Evolutionary conservation across 768 basidiomycete species (phyloP), one percentile per base, ranked within the genome.

Genomic region (Cystoderma amianthinum): DNA sequence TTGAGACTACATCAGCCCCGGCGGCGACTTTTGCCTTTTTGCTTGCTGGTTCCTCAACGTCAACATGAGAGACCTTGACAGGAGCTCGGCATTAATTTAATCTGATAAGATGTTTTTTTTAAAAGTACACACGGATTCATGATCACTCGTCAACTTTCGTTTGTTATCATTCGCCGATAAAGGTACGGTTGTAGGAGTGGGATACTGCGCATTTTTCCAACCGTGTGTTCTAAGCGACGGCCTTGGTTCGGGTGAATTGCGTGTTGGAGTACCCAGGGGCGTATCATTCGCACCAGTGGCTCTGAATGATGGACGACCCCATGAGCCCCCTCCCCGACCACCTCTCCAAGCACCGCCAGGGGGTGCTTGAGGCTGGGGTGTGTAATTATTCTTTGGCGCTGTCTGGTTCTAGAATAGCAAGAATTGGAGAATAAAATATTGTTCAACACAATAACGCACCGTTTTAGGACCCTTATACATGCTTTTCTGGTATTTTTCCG

Each of bases 401-500:
- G 44, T 32, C 22, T 35, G 32, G 18, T 30, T n/a, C 22, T 21
- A 32, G n/a, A n/a, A n/a, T n/a, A n/a, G n/a, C n/a, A n/a, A n/a
- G n/a, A 37, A 36, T 43, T 35, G 36, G 36, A 13, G 24, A 28
- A 3, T 13, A 11, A 20, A 33, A 37, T 16, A 28, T 37, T 3
- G 10, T 4, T 4, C 3, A n/a, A n/a, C 34, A 32, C 5, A n/a
- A 13, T 3, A 20, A 50, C 61, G 41, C 44, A 67, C 65, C n/a
- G 62, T 70, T 67, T 85, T 87, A 1, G 78, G 74, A 6, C 87
- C 90, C 54, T 85, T 90, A 59, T 92, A 94, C 43, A 93, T 56
- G 38, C 72, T 65, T 61, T 90, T 90, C 66, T 96, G 79, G 55
- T 96, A 95, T 58, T 95, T 96, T 61, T 96, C 88, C 2, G 88